phyloP scores from a whole-genome alignment of 1,139 yeast species.

The Blastobotrys arbuscula region DNA sequence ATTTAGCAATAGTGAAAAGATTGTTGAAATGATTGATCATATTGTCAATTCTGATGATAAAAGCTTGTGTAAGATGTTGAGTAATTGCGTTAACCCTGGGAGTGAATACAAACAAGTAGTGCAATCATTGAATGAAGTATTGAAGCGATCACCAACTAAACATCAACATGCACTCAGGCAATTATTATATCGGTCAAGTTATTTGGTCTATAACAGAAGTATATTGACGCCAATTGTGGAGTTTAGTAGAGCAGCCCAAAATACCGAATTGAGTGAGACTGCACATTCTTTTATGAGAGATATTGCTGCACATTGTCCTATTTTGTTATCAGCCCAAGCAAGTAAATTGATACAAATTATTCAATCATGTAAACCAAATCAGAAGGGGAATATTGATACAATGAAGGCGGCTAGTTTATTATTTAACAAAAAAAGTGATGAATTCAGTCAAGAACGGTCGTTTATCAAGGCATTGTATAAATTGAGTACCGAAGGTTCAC shows the following conservation, averaged over 20 bases:
- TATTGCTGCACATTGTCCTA: constrained; percentile 59
- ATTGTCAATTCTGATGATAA: constrained; percentile 17
- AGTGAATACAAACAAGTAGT: constrained; percentile 56
- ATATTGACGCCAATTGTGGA: constrained; percentile 53
- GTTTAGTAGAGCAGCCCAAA: constrained; percentile 37
- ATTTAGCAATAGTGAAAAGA: constrained; percentile 29
- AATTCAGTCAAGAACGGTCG: constrained; percentile 35
- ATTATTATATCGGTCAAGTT: constrained; percentile 56
- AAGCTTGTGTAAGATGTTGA: constrained; percentile 17
- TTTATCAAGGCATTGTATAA: constrained; percentile 33
- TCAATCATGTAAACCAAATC: constrained; percentile 31
- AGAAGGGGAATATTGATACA: constrained; percentile 35
- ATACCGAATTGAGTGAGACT: constrained; percentile 31
- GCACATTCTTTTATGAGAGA: constrained; percentile 54
- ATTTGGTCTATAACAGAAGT: constrained; percentile 58
- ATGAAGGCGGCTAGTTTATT: constrained; percentile 61
- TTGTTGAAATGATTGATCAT: constrained; percentile 17
- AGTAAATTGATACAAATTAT: constrained; percentile 44
- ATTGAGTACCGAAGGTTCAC: constrained; percentile 49
- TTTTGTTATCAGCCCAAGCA: constrained; percentile 57
- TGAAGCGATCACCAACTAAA: constrained; percentile 36
- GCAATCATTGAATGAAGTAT: constrained; percentile 57
- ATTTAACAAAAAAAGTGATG: constrained; percentile 45
- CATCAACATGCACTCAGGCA: constrained; percentile 37
- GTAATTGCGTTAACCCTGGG: constrained; percentile 42